phyloP scores from a whole-genome alignment of 2,329 filamentous ascomycete genomes.

The Diaporthe sp. region DNA sequence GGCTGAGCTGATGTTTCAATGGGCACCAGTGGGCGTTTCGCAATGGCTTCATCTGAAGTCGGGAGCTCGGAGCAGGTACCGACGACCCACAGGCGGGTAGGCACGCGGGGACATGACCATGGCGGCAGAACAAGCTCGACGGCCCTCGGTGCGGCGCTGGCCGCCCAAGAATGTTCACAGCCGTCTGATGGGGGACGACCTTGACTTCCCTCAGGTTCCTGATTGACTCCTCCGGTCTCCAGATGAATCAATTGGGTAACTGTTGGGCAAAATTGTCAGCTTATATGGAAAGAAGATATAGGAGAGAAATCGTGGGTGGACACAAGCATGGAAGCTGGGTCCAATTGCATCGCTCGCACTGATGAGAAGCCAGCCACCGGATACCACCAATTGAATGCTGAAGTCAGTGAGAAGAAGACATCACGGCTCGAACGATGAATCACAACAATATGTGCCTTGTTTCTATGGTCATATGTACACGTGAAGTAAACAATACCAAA shows the following conservation, averaged over 20 bases:
- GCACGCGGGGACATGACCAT: not conserved
- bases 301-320: not conserved
- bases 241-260: not conserved
- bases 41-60: constrained; percentile 41
- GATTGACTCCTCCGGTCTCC: not conserved
- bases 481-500: constrained; percentile 20
- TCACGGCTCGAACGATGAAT: not conserved
- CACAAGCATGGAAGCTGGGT: not conserved
- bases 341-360: not conserved
- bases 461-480: constrained; percentile 35
- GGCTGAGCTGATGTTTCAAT: constrained; percentile 30
- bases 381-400: not conserved
- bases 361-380: too few species aligned
- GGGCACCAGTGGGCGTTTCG: constrained; percentile 32
- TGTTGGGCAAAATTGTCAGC: not conserved
- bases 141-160: not conserved
- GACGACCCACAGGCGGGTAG: not conserved
- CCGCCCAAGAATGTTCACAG: not conserved
- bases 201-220: not conserved
- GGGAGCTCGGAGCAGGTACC: constrained; percentile 12
- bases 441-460: constrained; percentile 10
- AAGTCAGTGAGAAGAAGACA: not conserved
- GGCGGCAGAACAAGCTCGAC: constrained; percentile 5
- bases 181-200: not conserved
- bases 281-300: too few species aligned